A percentile compares a stretch with the other conserved stretches of the same genome.
Evolutionary conservation across 257 asterid species (phyloP).

Genomic region (Coffea eugenioides): DNA sequence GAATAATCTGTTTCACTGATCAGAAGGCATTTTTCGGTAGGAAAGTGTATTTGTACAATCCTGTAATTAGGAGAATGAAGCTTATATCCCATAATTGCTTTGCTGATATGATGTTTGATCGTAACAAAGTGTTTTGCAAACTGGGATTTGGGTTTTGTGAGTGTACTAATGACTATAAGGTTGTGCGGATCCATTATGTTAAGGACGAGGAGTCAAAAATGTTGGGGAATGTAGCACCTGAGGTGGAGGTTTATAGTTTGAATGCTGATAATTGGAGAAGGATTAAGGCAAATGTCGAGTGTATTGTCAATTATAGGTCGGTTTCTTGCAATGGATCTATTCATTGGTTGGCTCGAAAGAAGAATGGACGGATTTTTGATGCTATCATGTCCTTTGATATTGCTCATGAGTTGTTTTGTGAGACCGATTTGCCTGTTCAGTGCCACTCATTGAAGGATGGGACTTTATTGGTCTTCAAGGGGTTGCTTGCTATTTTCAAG

Average conservation of each 20-base stretch:
- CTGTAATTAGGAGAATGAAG: slow-evolving; percentile 3
- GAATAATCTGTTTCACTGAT: slow-evolving; percentile 13
- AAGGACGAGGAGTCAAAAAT: background rate
- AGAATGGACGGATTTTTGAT: background rate
- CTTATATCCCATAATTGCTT: slow-evolving; percentile 10
- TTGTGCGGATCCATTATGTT: slow-evolving; percentile 18
- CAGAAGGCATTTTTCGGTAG: slow-evolving; percentile 6
- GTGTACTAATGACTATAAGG: slow-evolving; percentile 14
- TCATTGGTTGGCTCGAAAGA: slow-evolving; percentile 7
- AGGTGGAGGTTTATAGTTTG: slow-evolving; percentile 15
- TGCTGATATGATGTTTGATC: slow-evolving; percentile 11
- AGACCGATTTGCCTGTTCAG: slow-evolving; percentile 4
- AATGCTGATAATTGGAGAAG: slow-evolving; percentile 1
- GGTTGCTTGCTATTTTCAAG: slow-evolving; percentile 15
- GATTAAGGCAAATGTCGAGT: slow-evolving; percentile 7
- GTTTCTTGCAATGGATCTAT: slow-evolving; percentile 17
- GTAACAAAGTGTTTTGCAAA: background rate
- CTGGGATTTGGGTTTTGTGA: slow-evolving; percentile 15
- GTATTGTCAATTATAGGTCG: background rate
- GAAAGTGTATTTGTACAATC: slow-evolving; percentile 9
- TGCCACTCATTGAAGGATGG: background rate
- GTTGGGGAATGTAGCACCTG: slow-evolving; percentile 8
- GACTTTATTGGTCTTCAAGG: slow-evolving; percentile 12
- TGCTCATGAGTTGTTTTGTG: slow-evolving; percentile 4
- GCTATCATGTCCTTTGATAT: slow-evolving; percentile 14